Base-by-base conservation (phyloP, 129 eudicot genomes). In the Kitagawia praeruptora region DNA sequence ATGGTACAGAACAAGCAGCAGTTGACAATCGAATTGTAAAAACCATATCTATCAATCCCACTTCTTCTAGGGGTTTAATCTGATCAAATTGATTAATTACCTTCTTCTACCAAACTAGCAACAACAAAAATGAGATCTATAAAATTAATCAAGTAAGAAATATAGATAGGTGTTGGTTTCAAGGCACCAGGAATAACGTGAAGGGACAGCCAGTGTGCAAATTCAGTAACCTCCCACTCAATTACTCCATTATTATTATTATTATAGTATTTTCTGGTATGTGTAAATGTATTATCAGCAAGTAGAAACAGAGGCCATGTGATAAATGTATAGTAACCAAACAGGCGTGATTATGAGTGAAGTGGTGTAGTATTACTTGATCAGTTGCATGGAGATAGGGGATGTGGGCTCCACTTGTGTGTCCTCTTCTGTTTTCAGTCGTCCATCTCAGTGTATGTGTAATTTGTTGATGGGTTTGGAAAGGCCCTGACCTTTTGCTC, bases 1-100 rank as follows among this genome's bases (percentile, higher is more conserved):
- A 87, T 25, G 98, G 94, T 77, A 83, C 82, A 28, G 61, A 42
- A 25, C 14, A 44, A 70, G 69, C 34, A 8, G 67, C 67, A 58
- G 86, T 5, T 38, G 93, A 86, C 77, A 93, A 78, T 9, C 98
- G 87, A 83, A 91, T 81, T 4, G 90, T 82, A 76, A 89, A 91
- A 39, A 85, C 98, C 98, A 93, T 93, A 31, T 37, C 16, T 39
- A 46, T 10, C 11, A 9, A 46, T 46, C 49, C 2, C 47, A 9
- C 49, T 46, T 11, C 49, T 11, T 46, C 15, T 44, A 8, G 45
- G 81, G 63, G 79, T 44, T 71, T 40, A 19, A 66, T 39, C 8
- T 39, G 75, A 71, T 71, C 8, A 7, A 19, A 8, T 16, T 16
- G 48, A 38, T 13, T 31, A 40, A 47, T 54, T 54, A 70, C 2